Base-by-base conservation (phyloP, 2,329 filamentous ascomycete genomes). In the Diaporthe vexans region DNA sequence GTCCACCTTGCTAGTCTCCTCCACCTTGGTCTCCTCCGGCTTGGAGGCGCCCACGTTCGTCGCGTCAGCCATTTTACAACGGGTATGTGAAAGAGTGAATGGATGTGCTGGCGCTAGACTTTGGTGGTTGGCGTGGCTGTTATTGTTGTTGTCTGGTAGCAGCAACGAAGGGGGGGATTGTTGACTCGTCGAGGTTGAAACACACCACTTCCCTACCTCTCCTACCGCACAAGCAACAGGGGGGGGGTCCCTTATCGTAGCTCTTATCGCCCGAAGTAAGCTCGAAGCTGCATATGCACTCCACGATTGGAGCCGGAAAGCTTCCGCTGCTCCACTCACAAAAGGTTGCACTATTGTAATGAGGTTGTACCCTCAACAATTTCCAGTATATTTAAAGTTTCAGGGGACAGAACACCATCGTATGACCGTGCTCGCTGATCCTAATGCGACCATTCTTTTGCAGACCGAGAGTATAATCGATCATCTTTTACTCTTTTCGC, bases 61-160 rank as follows among this genome's bases (percentile, higher is more conserved):
- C 29, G 72, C 24, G 57, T 74, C 72, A 48, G 72, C 72, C 72
- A 74, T 74, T 43, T 56, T 59, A 35, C 57, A 61, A 63, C 57
- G 70, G 57, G 46, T 63, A 51, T 24, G 9, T 72, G 57, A 63
- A 72, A 21, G 57, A 63, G 43, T 63, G 70, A 54, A 72, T 63
- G 70, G 57, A 54, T 46, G 46, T 51, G 35, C 3, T 54, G 56
- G 29, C 63, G 13, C 46, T 52, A 21, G 48, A 37, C 48, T 54
- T 33, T 13, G 15, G 63, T 54, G 21, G 21, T 40, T 21, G 13
- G 21, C 37, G 63, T 26, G 21, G 63, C 46, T 43, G 40, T 43
- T 43, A 17, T 43, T 68, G 33, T 24, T 11, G 29, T 67, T 67
- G 46, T 67, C 21, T 17, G 46, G 63, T 48, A 54, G 48, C 48